A percentile compares a stretch with the other conserved stretches of the same genome.
Evolutionary conservation across 2,329 filamentous ascomycete genomes (phyloP).

Genomic region (Erysiphe pulchra): DNA sequence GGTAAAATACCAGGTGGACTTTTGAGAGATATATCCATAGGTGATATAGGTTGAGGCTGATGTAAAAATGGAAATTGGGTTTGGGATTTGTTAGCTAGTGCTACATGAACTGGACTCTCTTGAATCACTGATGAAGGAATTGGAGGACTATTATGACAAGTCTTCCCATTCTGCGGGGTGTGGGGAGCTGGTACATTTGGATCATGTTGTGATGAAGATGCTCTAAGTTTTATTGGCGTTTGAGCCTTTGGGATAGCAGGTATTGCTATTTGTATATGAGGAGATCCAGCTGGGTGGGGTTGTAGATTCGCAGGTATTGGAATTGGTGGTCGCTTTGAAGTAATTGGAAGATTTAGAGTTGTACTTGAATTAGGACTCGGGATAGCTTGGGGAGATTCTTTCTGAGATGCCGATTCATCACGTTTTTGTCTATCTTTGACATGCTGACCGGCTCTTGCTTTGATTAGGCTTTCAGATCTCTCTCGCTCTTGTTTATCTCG

Average conservation of each 20-base stretch:
- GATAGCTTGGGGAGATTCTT: constrained; percentile 15
- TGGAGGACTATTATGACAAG: constrained; percentile 32
- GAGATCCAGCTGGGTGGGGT: constrained; percentile 40
- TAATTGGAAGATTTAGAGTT: constrained; percentile 12
- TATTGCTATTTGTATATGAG: constrained; percentile 53
- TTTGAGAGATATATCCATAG: constrained; percentile 28
- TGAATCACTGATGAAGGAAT: constrained; percentile 37
- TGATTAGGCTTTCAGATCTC: constrained; percentile 31
- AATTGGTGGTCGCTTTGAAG: constrained; percentile 19
- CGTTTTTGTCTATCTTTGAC: constrained; percentile 23
- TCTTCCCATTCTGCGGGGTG: constrained; percentile 32
- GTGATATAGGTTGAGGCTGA: constrained; percentile 38
- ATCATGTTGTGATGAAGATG: constrained; percentile 42
- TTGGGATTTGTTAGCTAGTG: constrained; percentile 31
- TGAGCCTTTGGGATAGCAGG: constrained; percentile 63
- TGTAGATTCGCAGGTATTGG: constrained; percentile 31
- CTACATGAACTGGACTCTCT: constrained; percentile 35
- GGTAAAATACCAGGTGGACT: constrained; percentile 26
- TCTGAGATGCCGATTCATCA: constrained; percentile 17
- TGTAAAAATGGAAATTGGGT: constrained; percentile 24
- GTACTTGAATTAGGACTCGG: constrained; percentile 2
- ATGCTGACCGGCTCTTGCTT: constrained; percentile 18
- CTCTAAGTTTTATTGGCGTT: constrained; percentile 51
- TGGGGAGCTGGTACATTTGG: constrained; percentile 41
- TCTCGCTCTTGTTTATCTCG: constrained; percentile 31